phyloP scores from a whole-genome alignment of 306 rosid species.

The Begonia loranthoides region DNA sequence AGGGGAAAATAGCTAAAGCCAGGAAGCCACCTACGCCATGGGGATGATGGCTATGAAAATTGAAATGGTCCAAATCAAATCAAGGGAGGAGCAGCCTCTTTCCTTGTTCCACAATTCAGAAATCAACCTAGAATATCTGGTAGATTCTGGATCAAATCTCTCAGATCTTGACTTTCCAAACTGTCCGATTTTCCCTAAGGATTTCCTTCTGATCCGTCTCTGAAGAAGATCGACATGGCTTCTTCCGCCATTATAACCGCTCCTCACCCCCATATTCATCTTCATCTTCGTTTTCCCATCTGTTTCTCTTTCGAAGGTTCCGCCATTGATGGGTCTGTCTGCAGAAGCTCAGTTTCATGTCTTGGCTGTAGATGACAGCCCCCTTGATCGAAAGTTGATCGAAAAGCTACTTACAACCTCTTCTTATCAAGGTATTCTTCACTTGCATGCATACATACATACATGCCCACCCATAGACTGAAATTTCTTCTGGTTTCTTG shows the following conservation, averaged over 20 bases:
- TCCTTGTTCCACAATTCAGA: conserved; percentile 37
- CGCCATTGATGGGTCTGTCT: conserved; percentile 37
- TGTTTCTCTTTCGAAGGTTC: background rate
- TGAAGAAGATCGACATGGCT: conserved; percentile 18
- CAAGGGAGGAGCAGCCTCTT: conserved; percentile 22
- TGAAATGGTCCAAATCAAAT: no score
- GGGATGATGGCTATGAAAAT: no score
- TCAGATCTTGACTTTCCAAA: conserved; percentile 58
- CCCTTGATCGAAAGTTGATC: conserved; percentile 66
- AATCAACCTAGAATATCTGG: conserved; percentile 45
- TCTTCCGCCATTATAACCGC: background rate
- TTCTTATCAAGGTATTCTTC: conserved; percentile 56
- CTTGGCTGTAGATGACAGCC: conserved; percentile 79
- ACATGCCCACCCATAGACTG: no score
- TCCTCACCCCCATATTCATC: background rate
- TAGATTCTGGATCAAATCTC: conserved; percentile 56
- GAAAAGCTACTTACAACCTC: conserved; percentile 79
- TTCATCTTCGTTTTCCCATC: background rate
- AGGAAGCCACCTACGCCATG: no score
- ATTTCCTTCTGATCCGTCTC: conserved; percentile 3
- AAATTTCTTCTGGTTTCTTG: background rate
- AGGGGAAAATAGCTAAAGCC: no score
- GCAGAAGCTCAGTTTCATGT: conserved; percentile 55
- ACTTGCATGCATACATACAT: background rate
- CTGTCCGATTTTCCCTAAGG: conserved; percentile 10